These are phyloP conservation scores for Neonectria faginata DNA, from an alignment of 2,329 filamentous ascomycete species.

Conservation along the genomic window DNA sequence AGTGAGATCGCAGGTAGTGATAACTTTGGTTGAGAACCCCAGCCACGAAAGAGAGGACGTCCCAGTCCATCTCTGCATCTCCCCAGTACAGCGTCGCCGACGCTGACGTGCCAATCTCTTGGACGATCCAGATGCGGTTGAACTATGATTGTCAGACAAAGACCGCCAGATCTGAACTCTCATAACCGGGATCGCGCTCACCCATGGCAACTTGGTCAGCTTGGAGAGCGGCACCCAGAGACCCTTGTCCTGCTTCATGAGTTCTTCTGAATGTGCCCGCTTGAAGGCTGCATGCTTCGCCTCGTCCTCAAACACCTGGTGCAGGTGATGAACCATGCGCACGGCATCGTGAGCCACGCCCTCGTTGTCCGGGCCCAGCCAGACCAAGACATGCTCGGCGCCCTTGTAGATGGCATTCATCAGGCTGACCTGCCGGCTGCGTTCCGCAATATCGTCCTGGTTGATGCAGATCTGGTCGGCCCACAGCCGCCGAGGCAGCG, in stretches of 20 bases:
- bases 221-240: constrained; percentile 50
- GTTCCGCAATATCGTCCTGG: constrained; percentile 51
- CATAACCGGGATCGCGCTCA: constrained; percentile 40
- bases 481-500: constrained; percentile 49
- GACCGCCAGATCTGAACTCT: background rate
- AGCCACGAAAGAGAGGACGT: constrained; percentile 47
- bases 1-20: constrained; percentile 48
- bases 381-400: constrained; percentile 50
- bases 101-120: constrained; percentile 51
- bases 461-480: constrained; percentile 57
- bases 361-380: constrained; percentile 50
- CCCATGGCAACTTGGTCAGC: constrained; percentile 50
- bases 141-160: constrained; percentile 43
- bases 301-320: constrained; percentile 48
- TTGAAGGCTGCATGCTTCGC: constrained; percentile 46
- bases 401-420: constrained; percentile 54
- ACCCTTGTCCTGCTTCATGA: constrained; percentile 43
- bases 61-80: constrained; percentile 49
- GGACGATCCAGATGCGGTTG: constrained; percentile 52
- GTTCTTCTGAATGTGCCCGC: constrained; percentile 47
- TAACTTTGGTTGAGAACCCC: constrained; percentile 50
- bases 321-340: constrained; percentile 44
- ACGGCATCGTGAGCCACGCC: constrained; percentile 46
- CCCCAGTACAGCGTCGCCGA: constrained; percentile 53
- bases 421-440: constrained; percentile 52